Evolutionary conservation across 192 early-diverging fungal species (phyloP).

Genomic region (Cladochytrium replicatum): DNA sequence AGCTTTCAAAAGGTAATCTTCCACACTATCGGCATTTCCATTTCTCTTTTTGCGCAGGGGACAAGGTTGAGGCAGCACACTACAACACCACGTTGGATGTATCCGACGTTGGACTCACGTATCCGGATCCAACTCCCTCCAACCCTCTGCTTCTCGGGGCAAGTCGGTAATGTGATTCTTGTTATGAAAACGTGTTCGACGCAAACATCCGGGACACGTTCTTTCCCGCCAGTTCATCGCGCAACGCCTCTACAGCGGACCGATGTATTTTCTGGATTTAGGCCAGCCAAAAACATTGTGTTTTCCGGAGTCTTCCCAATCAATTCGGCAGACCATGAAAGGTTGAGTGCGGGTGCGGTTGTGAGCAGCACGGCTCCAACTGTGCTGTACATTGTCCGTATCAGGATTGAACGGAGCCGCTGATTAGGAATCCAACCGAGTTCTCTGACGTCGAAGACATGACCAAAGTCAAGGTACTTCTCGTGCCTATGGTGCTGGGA

Average conservation of each 20-base stretch:
- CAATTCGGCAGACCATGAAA: constrained; percentile 77
- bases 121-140: constrained; percentile 71
- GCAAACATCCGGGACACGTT: constrained; percentile 95
- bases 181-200: constrained; percentile 88
- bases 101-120: constrained; percentile 86
- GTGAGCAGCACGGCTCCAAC: constrained; percentile 89
- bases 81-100: constrained; percentile 79
- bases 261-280: constrained; percentile 75
- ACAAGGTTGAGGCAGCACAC: constrained; percentile 70
- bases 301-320: constrained; percentile 92
- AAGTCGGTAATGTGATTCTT: constrained; percentile 83
- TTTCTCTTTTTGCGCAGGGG: constrained; percentile 36
- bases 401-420: constrained; percentile 31
- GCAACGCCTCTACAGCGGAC: constrained; percentile 37
- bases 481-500: constrained; percentile 87
- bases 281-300: constrained; percentile 91
- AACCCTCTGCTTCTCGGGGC: constrained; percentile 30
- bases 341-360: constrained; percentile 77
- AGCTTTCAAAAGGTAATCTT: constrained; percentile 51
- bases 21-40: neutral
- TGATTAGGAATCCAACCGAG: constrained; percentile 76
- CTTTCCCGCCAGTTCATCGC: constrained; percentile 7
- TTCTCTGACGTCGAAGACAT: constrained; percentile 73
- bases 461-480: constrained; percentile 44
- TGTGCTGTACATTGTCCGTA: constrained; percentile 65